phyloP scores from a whole-genome alignment of 768 basidiomycete genomes.

The Cantharellus cinnabarinus region DNA sequence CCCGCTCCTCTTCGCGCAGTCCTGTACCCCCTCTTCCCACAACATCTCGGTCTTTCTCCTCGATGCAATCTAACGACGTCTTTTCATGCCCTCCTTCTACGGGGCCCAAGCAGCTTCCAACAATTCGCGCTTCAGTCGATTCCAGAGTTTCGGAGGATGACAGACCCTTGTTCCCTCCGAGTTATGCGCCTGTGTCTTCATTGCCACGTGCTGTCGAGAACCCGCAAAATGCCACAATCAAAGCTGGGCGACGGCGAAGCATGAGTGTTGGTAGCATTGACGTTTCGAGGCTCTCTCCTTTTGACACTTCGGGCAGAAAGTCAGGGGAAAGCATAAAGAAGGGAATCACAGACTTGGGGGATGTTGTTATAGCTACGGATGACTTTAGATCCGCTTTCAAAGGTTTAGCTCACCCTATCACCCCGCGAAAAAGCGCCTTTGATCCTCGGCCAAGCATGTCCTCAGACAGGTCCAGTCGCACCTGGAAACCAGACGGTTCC shows the following conservation, averaged over 20 bases:
- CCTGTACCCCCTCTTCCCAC: not conserved
- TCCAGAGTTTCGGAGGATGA: not conserved
- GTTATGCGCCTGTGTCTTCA: not conserved
- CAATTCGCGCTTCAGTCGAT: not conserved
- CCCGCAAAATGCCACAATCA: not conserved
- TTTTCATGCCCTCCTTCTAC: not conserved
- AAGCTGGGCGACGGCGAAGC: conserved; percentile 34
- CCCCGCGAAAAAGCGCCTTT: conserved; percentile 15
- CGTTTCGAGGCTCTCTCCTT: conserved; percentile 21
- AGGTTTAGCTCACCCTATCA: conserved; percentile 48
- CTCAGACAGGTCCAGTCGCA: too few relatives aligned
- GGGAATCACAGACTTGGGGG: not conserved
- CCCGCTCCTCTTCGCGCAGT: not conserved
- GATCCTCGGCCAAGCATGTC: too few relatives aligned
- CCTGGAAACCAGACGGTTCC: too few relatives aligned
- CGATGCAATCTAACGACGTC: not conserved
- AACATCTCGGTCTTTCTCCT: not conserved
- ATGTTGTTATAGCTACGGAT: conserved; percentile 21
- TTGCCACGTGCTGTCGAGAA: not conserved
- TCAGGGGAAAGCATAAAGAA: conserved; percentile 23
- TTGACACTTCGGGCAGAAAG: not conserved
- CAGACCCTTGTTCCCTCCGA: not conserved
- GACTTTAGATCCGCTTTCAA: conserved; percentile 33
- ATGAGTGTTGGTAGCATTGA: conserved; percentile 55
- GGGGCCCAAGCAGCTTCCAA: not conserved